Conservation (phyloP, 495 filamentous ascomycete genomes). For the Penicillium cosmopolitanum region DNA sequence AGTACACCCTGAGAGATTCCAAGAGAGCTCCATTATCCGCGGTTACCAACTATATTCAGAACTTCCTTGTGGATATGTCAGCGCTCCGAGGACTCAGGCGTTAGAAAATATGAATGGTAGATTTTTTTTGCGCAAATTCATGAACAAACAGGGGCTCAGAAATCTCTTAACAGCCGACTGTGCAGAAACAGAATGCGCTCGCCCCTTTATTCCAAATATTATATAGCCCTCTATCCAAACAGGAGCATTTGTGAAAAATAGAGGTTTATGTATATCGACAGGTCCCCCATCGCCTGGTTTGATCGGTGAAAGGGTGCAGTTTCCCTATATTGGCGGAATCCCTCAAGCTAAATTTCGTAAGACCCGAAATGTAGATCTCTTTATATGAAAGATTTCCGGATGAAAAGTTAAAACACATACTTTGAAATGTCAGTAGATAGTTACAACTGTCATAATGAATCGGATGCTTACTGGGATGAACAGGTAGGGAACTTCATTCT, state of each 20-base stretch:
- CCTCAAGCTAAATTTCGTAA: neutral
- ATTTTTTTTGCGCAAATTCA: too few species aligned
- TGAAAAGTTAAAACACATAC: slow-evolving; percentile 11
- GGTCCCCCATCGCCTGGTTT: neutral
- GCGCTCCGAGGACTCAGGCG: too few species aligned
- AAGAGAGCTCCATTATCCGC: too few species aligned
- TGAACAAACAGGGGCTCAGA: too few species aligned
- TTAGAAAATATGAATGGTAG: too few species aligned
- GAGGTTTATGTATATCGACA: neutral
- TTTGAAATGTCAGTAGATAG: slow-evolving; percentile 1
- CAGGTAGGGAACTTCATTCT: slow-evolving; percentile 80
- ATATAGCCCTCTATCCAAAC: neutral
- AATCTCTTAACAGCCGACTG: too few species aligned
- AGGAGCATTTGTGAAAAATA: neutral
- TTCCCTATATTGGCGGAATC: neutral
- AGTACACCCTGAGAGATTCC: too few species aligned
- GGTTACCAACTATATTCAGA: too few species aligned
- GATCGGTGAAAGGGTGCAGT: neutral
- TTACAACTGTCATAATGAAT: neutral
- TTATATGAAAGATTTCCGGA: neutral
- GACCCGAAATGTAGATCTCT: neutral
- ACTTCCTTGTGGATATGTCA: too few species aligned
- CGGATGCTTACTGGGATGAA: slow-evolving; percentile 87
- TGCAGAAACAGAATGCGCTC: too few species aligned
- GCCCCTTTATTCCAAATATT: neutral